Base-by-base conservation (phyloP, 2,329 filamentous ascomycete species). In the Madurella fahalii region DNA sequence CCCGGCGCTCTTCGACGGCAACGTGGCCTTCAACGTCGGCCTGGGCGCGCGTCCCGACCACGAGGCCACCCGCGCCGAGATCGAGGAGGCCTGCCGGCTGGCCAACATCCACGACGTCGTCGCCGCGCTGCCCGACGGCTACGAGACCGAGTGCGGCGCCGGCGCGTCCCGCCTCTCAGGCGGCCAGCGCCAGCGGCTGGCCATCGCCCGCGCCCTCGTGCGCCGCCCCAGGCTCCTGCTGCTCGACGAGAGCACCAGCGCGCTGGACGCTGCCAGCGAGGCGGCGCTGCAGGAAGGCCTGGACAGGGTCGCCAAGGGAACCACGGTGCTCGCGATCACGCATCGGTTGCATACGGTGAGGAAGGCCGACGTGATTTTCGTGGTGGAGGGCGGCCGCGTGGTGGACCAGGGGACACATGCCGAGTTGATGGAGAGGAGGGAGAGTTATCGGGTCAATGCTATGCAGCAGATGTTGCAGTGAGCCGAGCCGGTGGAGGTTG, bases 221-320 rank as follows among this genome's bases (percentile, higher is more conserved):
- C 80, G 89, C 0, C 79, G 82, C 58, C 90, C 90, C 0, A 79
- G 85, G 45, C 76, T 95, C 1, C 70, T 95, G 16, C 80, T 95
- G 40, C 76, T 95, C 0, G 90, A 95, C 63, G 90, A 95, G 74
- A 87, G 87, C 31, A 95, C 90, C 0, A 88, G 84, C 41, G 87
- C 86, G 3, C 76, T 95, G 2, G 90, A 95, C 63, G 81, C 82
- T 0, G 84, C 85, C 64, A 86, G 81, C 47, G 86, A 89, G 48
- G 74, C 76, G 5, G 70, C 85, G 9, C 78, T 95, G 20, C 81
- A 89, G 52, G 77, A 86, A 25, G 85, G 83, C 0, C 72, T 90
- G 42, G 83, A 88, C 68, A 75, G 71, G 56, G 81, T 56, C 76
- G 75, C 76, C 2, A 73, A 72, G 46, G 78, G 68, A 52, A 79